Evolutionary conservation across 1,284 basidiomycete species (phyloP).

Genomic region (Vanrija sp.): DNA sequence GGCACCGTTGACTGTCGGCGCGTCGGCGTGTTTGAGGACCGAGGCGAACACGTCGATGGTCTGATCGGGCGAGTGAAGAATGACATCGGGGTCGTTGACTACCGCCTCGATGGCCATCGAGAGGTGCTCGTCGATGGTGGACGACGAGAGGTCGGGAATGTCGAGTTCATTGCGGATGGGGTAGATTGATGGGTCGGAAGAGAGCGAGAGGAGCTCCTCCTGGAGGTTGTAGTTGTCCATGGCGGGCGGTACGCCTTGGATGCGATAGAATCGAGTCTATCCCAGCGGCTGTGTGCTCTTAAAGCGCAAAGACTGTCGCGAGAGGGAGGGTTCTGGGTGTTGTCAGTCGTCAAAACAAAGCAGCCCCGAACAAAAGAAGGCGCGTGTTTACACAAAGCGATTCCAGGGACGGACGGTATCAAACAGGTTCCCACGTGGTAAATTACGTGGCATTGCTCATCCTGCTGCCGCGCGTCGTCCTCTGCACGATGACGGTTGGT

Average conservation of each 20-base stretch:
- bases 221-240: constrained; percentile 63
- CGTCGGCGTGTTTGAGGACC: constrained; percentile 55
- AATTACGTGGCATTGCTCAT: constrained; percentile 4
- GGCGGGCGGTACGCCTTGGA: not conserved
- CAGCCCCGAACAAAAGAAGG: constrained; percentile 2
- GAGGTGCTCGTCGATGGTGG: constrained; percentile 46
- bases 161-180: constrained; percentile 64
- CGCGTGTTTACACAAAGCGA: not conserved
- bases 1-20: constrained; percentile 28
- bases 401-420: not conserved
- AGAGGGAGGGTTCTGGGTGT: not conserved
- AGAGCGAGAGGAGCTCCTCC: constrained; percentile 64
- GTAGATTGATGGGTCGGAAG: constrained; percentile 57
- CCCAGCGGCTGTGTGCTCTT: too few relatives aligned
- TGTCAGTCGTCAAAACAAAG: constrained; percentile 9
- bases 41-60: constrained; percentile 75
- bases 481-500: not conserved
- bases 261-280: too few relatives aligned
- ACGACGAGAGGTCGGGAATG: constrained; percentile 54
- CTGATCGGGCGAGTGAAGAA: constrained; percentile 56
- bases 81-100: constrained; percentile 65
- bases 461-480: constrained; percentile 11
- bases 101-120: constrained; percentile 65
- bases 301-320: not conserved
- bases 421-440: not conserved